phyloP scores from a whole-genome alignment of 2,329 filamentous ascomycete species.

The Didymella exigua region DNA sequence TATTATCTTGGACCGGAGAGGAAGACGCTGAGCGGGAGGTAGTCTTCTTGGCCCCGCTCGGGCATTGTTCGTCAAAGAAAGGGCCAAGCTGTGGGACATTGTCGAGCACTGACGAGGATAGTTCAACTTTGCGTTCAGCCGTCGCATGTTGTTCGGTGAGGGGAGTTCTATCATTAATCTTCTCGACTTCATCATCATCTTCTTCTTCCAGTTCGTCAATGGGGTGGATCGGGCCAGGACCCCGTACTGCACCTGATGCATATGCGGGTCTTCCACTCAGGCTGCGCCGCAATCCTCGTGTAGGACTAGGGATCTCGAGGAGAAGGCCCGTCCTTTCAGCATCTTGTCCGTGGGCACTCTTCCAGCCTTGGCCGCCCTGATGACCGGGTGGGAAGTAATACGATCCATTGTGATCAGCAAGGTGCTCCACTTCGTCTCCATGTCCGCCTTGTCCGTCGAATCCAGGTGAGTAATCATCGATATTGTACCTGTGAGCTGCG shows the following conservation, averaged over 20 bases:
- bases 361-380: constrained; percentile 42
- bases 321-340: constrained; percentile 55
- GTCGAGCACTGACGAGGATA: constrained; percentile 32
- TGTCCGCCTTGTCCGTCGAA: constrained; percentile 49
- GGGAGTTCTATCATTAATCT: constrained; percentile 23
- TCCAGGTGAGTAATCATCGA: constrained; percentile 45
- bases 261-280: constrained; percentile 49
- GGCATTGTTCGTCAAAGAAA: constrained; percentile 48
- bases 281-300: constrained; percentile 53
- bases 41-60: constrained; percentile 32
- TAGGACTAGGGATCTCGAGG: constrained; percentile 56
- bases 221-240: constrained; percentile 63
- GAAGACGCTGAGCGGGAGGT: constrained; percentile 30
- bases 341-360: constrained; percentile 37
- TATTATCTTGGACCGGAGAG: constrained; percentile 29
- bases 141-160: constrained; percentile 32
- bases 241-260: constrained; percentile 57
- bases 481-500: constrained; percentile 54
- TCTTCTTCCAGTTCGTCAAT: constrained; percentile 66
- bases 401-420: constrained; percentile 31
- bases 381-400: constrained; percentile 36
- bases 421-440: constrained; percentile 46
- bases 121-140: constrained; percentile 26
- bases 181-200: constrained; percentile 30
- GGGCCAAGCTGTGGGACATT: constrained; percentile 48